Evolutionary conservation across 208 protist genomes (phyloP), one percentile per base, ranked within the genome.

Genomic region (Zelonia costaricensis): DNA sequence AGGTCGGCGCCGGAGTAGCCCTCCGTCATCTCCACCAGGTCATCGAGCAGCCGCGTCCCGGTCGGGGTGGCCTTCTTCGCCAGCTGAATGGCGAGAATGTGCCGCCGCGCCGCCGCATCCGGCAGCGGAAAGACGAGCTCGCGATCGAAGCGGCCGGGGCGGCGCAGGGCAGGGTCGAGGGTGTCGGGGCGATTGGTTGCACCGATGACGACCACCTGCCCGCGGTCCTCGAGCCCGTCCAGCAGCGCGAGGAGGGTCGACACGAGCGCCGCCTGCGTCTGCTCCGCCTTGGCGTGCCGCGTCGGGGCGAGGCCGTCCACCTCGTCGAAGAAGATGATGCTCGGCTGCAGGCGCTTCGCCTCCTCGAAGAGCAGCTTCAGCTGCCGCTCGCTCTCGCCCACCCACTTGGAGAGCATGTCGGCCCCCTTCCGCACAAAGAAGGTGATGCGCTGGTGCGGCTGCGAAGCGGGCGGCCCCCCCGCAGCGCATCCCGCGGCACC

Each of bases 281-380:
- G 86, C 62, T 93, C 89, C 23, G 78, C 69, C 62, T 91, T 93
- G 15, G 80, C 69, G 72, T 93, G 84, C 31, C 89, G 78, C 45
- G 75, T 69, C 10, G 89, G 89, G 3, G 82, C 89, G 3, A 99
- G 84, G 7, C 98, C 98, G 82, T 99, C 99, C 18, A 99, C 92
- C 80, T 99, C 99, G 80, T 99, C 99, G 58, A 99, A 98, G 78
- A 99, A 99, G 48, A 99, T 98, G 60, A 99, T 99, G 60, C 97
- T 91, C 46, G 97, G 94, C 63, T 94, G 85, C 40, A 89, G 79
- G 23, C 93, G 78, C 57, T 94, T 76, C 8, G 99, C 98, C 85
- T 99, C 88, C 44, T 99, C 92, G 70, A 99, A 99, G 13, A 99
- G 85, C 36, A 88, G 63, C 46, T 84, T 89, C 25, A 99, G 94